Percentiles rank a stretch among this genome's conserved stretches.
phyloP scores from a whole-genome alignment of 805 yeast genomes.

The Tetrapisispora taiwanensis region DNA sequence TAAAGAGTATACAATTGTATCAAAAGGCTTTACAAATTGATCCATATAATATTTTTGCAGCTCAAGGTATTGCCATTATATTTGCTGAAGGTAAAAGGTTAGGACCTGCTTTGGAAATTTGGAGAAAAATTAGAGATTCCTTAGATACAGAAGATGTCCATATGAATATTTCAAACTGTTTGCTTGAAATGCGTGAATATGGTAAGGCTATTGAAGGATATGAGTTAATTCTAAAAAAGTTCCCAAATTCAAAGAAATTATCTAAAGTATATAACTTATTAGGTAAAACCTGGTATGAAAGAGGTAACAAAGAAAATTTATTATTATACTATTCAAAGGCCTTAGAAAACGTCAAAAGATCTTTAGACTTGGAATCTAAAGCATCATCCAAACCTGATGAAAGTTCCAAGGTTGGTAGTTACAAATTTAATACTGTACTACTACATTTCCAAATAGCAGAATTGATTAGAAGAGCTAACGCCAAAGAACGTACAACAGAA shows the following conservation, averaged over 20 bases:
- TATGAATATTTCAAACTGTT: conserved; percentile 80
- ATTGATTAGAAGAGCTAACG: conserved; percentile 51
- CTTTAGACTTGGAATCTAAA: conserved; percentile 32
- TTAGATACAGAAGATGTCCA: conserved; percentile 74
- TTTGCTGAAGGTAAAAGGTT: conserved; percentile 76
- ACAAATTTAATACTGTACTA: conserved; percentile 72
- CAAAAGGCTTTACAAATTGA: conserved; percentile 82
- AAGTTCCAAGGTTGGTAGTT: conserved; percentile 32
- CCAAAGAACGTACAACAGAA: conserved; percentile 47
- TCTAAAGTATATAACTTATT: conserved; percentile 58
- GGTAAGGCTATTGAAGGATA: conserved; percentile 83
- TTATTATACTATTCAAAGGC: conserved; percentile 51
- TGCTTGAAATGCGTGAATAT: conserved; percentile 71
- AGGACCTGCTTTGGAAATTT: conserved; percentile 70
- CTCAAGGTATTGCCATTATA: conserved; percentile 92
- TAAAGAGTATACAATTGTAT: conserved; percentile 85
- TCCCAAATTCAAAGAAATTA: conserved; percentile 49
- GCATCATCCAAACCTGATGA: conserved; percentile 10
- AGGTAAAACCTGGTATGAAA: conserved; percentile 80
- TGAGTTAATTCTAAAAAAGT: conserved; percentile 65
- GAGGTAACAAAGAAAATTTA: conserved; percentile 63
- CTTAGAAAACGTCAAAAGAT: conserved; percentile 50
- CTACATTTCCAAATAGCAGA: conserved; percentile 84
- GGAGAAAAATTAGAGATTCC: conserved; percentile 84
- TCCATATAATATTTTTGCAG: conserved; percentile 83